A percentile compares a stretch with the other conserved stretches of the same genome.
These are phyloP conservation scores for Cercospora janseana DNA, from an alignment of 2,329 filamentous ascomycete genomes.

Conservation along the genomic window DNA sequence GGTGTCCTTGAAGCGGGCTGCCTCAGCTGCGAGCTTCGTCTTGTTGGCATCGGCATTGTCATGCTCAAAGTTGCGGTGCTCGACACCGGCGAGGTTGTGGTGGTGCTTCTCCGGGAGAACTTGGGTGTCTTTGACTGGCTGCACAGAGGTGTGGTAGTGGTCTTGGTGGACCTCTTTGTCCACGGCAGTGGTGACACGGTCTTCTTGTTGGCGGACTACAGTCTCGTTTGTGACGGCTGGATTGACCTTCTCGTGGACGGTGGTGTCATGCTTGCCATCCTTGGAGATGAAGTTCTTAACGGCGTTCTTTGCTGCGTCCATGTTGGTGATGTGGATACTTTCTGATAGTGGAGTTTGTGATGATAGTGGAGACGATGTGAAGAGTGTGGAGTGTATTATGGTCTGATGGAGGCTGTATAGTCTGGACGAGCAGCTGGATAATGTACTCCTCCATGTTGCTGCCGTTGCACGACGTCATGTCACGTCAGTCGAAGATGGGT, in stretches of 20 bases:
- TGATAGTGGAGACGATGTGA: not conserved
- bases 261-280: conserved; percentile 67
- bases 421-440: not conserved
- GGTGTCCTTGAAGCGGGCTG: conserved; percentile 54
- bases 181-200: conserved; percentile 59
- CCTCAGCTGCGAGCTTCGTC: conserved; percentile 53
- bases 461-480: conserved; percentile 14
- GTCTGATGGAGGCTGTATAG: not conserved
- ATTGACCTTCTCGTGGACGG: conserved; percentile 64
- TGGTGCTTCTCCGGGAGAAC: conserved; percentile 61
- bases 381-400: not conserved
- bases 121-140: conserved; percentile 60
- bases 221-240: conserved; percentile 51
- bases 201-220: conserved; percentile 51
- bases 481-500: conserved; percentile 8
- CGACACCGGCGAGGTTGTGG: conserved; percentile 57
- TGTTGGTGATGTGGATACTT: conserved; percentile 39
- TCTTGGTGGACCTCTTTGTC: conserved; percentile 70
- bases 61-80: conserved; percentile 63
- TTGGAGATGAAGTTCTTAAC: conserved; percentile 60
- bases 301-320: conserved; percentile 65
- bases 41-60: conserved; percentile 53
- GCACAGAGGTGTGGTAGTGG: conserved; percentile 68
- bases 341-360: not conserved
- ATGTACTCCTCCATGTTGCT: conserved; percentile 1